Evolutionary conservation across 139 green algal genomes (phyloP).

Genomic region (Volvox africanus): DNA sequence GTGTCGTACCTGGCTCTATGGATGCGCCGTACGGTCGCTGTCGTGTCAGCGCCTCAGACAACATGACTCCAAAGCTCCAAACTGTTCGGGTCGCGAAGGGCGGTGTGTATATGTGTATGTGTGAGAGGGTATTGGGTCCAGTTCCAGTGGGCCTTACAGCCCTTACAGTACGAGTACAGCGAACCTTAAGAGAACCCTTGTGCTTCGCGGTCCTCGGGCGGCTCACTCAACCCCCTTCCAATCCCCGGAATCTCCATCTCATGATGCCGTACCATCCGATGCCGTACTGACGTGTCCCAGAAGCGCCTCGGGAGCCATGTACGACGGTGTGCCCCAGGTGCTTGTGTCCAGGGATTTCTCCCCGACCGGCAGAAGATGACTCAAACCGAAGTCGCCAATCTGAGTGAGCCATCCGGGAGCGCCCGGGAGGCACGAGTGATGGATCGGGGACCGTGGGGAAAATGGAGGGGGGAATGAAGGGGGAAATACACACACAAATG

Average conservation of each 20-base stretch:
- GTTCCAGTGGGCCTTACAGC: no score
- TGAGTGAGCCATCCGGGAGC: no score
- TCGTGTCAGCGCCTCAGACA: slow-evolving; percentile 19
- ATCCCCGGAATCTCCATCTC: background rate
- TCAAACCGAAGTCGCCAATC: slow-evolving; percentile 25
- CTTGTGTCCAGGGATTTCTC: background rate
- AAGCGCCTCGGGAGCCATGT: slow-evolving; percentile 30
- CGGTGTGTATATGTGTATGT: background rate
- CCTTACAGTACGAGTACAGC: no score
- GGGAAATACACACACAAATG: no score
- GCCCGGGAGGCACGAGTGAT: no score
- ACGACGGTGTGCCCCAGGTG: slow-evolving; percentile 13
- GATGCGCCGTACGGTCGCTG: background rate
- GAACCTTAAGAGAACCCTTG: no score
- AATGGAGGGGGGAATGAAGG: no score
- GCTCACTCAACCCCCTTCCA: background rate
- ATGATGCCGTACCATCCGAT: slow-evolving; percentile 10
- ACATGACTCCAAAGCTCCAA: slow-evolving; percentile 35
- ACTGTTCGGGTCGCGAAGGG: background rate
- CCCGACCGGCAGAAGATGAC: background rate
- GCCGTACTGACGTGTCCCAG: slow-evolving; percentile 4
- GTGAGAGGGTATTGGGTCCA: background rate
- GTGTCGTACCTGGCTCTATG: background rate
- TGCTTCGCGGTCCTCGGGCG: background rate
- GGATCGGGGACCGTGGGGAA: no score